These are phyloP conservation scores for Magnolia officinalis DNA, from an alignment of 164 flowering plant species.

Conservation along the genomic window DNA sequence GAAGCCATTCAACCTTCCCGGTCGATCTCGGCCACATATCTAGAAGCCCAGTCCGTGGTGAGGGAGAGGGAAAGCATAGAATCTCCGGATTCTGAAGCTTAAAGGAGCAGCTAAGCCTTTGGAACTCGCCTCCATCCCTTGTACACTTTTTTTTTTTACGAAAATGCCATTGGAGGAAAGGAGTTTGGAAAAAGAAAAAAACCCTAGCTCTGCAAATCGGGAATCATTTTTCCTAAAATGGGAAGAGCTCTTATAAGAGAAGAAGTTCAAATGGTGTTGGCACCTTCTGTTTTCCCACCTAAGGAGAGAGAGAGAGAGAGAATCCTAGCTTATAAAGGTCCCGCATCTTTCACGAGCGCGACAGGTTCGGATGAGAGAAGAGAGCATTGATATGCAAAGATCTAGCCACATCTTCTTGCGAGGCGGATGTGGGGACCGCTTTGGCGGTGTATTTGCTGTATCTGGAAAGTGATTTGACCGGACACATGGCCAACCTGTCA, in stretches of 20 bases:
- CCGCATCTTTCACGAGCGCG: not conserved
- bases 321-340: too few relatives aligned
- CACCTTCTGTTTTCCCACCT: too few relatives aligned
- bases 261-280: too few relatives aligned
- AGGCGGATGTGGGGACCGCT: not conserved
- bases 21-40: not conserved
- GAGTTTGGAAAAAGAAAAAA: too few relatives aligned
- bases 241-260: too few relatives aligned
- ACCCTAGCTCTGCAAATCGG: too few relatives aligned
- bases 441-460: not conserved
- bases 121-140: conserved; percentile 43
- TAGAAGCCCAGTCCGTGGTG: not conserved
- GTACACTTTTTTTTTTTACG: conserved; percentile 1
- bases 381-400: too few relatives aligned
- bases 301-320: too few relatives aligned
- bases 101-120: conserved; percentile 38
- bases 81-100: conserved; percentile 27
- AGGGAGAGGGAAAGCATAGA: conserved; percentile 5
- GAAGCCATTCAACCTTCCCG: conserved; percentile 15
- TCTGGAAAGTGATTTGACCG: not conserved
- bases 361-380: not conserved
- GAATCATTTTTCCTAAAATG: too few relatives aligned
- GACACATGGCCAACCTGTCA: not conserved
- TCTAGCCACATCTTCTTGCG: not conserved
- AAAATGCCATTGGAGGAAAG: not conserved